These are phyloP conservation scores for Boletus tomentosulus DNA, from an alignment of 768 basidiomycete genomes.

Conservation along the genomic window DNA sequence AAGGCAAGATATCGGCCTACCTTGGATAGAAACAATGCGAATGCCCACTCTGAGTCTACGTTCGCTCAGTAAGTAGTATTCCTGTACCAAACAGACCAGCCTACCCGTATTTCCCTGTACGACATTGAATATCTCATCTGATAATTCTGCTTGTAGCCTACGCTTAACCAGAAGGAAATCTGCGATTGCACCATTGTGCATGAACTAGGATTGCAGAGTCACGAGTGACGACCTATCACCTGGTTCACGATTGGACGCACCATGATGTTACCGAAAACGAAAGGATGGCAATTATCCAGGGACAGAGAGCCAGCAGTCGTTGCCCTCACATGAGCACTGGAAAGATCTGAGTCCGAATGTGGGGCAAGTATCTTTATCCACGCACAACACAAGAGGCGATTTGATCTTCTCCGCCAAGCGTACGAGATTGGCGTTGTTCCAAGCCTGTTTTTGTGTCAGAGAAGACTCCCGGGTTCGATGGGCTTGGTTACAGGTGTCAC, in stretches of 20 bases:
- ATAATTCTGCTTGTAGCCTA: constrained; percentile 64
- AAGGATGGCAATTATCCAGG: constrained; percentile 93
- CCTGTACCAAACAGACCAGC: constrained; percentile 6
- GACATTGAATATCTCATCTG: constrained; percentile 81
- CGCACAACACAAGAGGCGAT: constrained; percentile 90
- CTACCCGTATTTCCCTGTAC: constrained; percentile 91
- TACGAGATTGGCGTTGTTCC: constrained; percentile 94
- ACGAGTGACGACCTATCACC: neutral
- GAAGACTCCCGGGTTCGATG: neutral
- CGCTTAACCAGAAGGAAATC: constrained; percentile 82
- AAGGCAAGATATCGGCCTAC: constrained; percentile 30
- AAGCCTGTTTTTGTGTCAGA: constrained; percentile 57
- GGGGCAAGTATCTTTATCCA: constrained; percentile 8
- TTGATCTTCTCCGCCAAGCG: constrained; percentile 96
- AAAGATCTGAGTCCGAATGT: constrained; percentile 3
- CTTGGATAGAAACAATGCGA: constrained; percentile 86
- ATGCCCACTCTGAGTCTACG: constrained; percentile 95
- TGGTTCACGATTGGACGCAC: constrained; percentile 36
- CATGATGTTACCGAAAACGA: constrained; percentile 89
- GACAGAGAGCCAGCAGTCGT: constrained; percentile 91
- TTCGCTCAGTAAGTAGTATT: neutral
- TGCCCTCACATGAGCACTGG: constrained; percentile 86
- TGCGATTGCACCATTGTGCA: constrained; percentile 96
- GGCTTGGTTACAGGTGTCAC: constrained; percentile 71
- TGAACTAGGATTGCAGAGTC: constrained; percentile 54